Conservation (phyloP, 306 rosid species). For the Alnus rubra region DNA sequence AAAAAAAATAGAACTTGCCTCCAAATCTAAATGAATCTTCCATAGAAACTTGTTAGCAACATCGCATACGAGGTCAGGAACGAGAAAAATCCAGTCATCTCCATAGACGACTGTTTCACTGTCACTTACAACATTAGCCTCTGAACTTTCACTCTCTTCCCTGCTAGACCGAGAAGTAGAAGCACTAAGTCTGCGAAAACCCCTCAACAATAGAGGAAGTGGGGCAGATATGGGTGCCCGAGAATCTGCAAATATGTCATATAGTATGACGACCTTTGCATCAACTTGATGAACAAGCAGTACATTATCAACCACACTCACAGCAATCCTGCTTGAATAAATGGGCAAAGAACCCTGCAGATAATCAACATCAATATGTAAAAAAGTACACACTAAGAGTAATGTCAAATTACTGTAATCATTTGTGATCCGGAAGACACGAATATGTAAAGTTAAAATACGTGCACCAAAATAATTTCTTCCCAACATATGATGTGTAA, state of each 20-base stretch:
- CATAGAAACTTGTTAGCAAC: conserved; percentile 64
- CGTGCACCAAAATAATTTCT: conserved; percentile 19
- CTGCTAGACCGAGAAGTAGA: conserved; percentile 54
- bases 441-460: conserved; percentile 10
- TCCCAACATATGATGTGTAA: too few species aligned
- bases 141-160: conserved; percentile 59
- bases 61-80: conserved; percentile 87
- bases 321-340: conserved; percentile 83
- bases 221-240: conserved; percentile 97
- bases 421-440: conserved; percentile 20
- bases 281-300: conserved; percentile 94
- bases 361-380: conserved; percentile 33
- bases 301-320: conserved; percentile 91
- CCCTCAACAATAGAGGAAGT: conserved; percentile 85
- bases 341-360: conserved; percentile 96
- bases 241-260: conserved; percentile 84
- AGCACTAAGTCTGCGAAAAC: conserved; percentile 62
- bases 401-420: conserved; percentile 20
- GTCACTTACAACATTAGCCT: conserved; percentile 40
- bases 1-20: conserved; percentile 51
- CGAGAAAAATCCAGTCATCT: conserved; percentile 78
- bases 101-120: conserved; percentile 64
- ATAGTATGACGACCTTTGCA: conserved; percentile 93
- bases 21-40: conserved; percentile 87
- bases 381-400: conserved; percentile 12